A percentile compares a stretch with the other conserved stretches of the same genome.
These are phyloP conservation scores for Monosporascus cannonballus DNA, from an alignment of 2,329 filamentous ascomycete genomes.

Conservation along the genomic window DNA sequence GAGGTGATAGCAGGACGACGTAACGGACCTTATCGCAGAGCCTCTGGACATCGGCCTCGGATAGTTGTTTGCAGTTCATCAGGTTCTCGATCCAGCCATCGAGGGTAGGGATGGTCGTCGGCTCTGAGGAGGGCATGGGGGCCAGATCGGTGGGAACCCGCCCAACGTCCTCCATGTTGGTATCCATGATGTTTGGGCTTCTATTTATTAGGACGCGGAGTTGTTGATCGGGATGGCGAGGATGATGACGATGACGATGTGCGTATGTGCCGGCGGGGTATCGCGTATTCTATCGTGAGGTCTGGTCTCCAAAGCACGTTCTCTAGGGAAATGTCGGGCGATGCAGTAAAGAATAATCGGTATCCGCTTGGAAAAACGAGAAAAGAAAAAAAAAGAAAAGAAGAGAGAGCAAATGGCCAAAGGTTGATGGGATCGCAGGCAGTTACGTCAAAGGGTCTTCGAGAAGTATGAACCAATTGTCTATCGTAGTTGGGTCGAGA, in stretches of 20 bases:
- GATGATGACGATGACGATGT: background rate
- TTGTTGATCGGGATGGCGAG: background rate
- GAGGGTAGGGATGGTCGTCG: conserved; percentile 83
- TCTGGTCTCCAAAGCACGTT: no score
- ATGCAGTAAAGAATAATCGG: background rate
- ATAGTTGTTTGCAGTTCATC: conserved; percentile 98
- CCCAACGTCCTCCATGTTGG: conserved; percentile 97
- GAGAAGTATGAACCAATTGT: no score
- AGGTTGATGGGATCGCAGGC: no score
- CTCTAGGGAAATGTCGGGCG: background rate
- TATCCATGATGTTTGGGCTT: conserved; percentile 62
- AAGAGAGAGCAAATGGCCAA: no score
- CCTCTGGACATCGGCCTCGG: conserved; percentile 89
- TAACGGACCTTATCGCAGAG: conserved; percentile 88
- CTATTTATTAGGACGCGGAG: conserved; percentile 3
- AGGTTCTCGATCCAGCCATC: conserved; percentile 98
- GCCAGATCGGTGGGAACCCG: conserved; percentile 76
- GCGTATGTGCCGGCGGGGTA: background rate
- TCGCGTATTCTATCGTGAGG: background rate
- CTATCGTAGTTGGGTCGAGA: no score
- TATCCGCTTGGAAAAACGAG: no score
- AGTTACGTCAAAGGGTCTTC: no score
- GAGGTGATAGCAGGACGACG: background rate
- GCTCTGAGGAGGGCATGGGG: conserved; percentile 62
- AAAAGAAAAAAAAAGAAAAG: no score